Conservation (phyloP, 441 rosid species). For the Hura crepitans region DNA sequence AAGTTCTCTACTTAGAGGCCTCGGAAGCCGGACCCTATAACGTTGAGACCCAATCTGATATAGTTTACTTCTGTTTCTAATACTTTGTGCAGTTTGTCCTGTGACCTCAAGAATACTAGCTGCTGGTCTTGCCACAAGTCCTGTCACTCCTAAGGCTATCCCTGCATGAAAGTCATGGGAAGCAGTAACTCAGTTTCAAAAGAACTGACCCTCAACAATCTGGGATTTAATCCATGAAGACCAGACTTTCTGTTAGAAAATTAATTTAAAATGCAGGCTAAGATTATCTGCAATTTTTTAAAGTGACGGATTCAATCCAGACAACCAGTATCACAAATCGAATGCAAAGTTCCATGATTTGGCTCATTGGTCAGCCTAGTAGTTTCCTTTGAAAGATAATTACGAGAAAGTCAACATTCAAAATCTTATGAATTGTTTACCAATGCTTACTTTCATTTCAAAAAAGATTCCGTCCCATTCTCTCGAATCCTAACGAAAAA, state of each 20-base stretch:
- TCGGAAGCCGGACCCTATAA: constrained; percentile 69
- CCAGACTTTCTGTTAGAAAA: neutral
- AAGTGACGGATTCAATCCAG: neutral
- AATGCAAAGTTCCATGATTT: neutral
- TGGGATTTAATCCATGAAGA: neutral
- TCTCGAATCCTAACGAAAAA: too few species aligned
- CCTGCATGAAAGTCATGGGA: constrained; percentile 41
- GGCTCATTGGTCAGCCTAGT: neutral
- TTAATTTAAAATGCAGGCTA: neutral
- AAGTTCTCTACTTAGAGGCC: constrained; percentile 76
- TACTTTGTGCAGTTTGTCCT: constrained; percentile 96
- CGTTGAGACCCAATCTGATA: constrained; percentile 57
- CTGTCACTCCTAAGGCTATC: constrained; percentile 79
- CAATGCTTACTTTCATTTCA: too few species aligned
- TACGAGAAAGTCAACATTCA: too few species aligned
- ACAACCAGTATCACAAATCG: neutral
- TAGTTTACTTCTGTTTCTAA: constrained; percentile 76
- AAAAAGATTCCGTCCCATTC: too few species aligned
- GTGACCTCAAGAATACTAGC: constrained; percentile 97
- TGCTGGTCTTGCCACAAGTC: constrained; percentile 94
- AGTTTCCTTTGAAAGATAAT: too few species aligned
- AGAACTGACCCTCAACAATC: neutral
- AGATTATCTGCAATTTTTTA: too few species aligned
- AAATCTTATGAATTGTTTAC: too few species aligned
- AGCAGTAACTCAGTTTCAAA: constrained; percentile 4